phyloP scores from a whole-genome alignment of 2,329 filamentous ascomycete genomes.

The Capronia coronata region DNA sequence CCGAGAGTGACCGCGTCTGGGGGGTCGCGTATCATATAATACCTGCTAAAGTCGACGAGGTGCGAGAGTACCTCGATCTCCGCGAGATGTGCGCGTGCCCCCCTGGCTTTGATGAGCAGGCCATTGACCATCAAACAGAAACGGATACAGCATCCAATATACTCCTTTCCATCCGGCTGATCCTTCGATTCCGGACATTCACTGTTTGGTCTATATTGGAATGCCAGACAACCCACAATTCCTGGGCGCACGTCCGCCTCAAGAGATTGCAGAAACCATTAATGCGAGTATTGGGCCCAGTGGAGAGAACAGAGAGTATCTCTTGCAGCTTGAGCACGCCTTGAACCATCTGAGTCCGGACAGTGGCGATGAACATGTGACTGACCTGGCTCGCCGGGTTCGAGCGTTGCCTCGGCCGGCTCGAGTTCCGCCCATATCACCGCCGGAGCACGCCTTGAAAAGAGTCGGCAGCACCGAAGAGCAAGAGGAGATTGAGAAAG shows the following conservation, averaged over 20 bases:
- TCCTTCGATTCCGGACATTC: slow-evolving; percentile 34
- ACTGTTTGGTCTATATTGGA: slow-evolving; percentile 83
- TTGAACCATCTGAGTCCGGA: slow-evolving; percentile 66
- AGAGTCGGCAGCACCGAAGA: slow-evolving; percentile 49
- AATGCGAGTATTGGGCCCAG: slow-evolving; percentile 70
- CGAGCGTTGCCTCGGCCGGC: slow-evolving; percentile 46
- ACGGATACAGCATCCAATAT: slow-evolving; percentile 92
- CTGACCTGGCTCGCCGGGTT: slow-evolving; percentile 69
- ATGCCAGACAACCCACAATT: slow-evolving; percentile 92
- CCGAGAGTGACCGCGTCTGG: slow-evolving; percentile 60
- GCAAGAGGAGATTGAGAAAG: slow-evolving; percentile 55
- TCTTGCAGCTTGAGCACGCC: slow-evolving; percentile 71
- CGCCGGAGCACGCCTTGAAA: slow-evolving; percentile 36
- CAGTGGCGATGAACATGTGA: slow-evolving; percentile 76
- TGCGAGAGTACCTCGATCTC: slow-evolving; percentile 86
- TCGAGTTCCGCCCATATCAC: slow-evolving; percentile 1
- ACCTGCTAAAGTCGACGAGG: slow-evolving; percentile 64
- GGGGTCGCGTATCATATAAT: slow-evolving; percentile 86
- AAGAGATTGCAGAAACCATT: slow-evolving; percentile 57
- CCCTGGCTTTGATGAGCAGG: background rate
- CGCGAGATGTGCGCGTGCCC: slow-evolving; percentile 60
- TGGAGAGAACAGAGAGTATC: slow-evolving; percentile 83
- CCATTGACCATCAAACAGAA: slow-evolving; percentile 37
- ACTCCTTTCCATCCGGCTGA: slow-evolving; percentile 68
- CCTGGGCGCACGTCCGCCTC: slow-evolving; percentile 52